A percentile compares a stretch with the other conserved stretches of the same genome.
Conservation (phyloP, 2,329 filamentous ascomycete genomes). For the Aureobasidium sp. region DNA sequence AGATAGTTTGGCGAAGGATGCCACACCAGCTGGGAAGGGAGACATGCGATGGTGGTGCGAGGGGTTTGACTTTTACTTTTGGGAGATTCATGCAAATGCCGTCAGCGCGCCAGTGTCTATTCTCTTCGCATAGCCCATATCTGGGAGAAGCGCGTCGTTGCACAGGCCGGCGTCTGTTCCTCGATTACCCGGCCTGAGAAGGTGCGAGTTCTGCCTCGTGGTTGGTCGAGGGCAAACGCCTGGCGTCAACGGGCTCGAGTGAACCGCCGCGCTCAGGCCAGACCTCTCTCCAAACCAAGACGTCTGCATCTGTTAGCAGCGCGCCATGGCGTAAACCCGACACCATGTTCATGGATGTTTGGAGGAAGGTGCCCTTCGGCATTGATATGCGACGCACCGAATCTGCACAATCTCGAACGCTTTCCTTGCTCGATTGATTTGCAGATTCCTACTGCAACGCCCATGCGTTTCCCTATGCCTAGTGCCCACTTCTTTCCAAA, state of each 20-base stretch:
- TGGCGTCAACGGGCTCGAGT: not conserved
- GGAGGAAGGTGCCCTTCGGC: slow-evolving; percentile 8
- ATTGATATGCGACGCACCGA: slow-evolving; percentile 15
- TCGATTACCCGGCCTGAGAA: slow-evolving; percentile 5
- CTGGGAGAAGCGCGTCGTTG: slow-evolving; percentile 13
- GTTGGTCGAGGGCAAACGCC: slow-evolving; percentile 7
- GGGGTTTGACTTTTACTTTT: not conserved
- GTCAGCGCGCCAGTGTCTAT: slow-evolving; percentile 1
- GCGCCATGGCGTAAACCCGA: slow-evolving; percentile 10
- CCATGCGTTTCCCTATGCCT: slow-evolving; percentile 7
- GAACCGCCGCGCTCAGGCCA: slow-evolving; percentile 9
- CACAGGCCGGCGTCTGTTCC: slow-evolving; percentile 14
- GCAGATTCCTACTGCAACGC: slow-evolving; percentile 9
- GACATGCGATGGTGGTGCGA: not conserved
- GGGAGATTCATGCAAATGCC: slow-evolving; percentile 9
- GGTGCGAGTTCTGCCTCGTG: not conserved
- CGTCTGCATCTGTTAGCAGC: slow-evolving; percentile 10
- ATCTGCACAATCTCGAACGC: slow-evolving; percentile 9
- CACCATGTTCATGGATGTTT: slow-evolving; percentile 13
- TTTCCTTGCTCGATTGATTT: slow-evolving; percentile 9
- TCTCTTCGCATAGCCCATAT: not conserved
- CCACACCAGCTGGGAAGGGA: not conserved
- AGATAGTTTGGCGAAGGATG: not conserved
- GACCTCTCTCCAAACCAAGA: slow-evolving; percentile 6
- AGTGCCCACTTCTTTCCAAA: not conserved